Percentiles rank a stretch among this genome's conserved stretches.
These are phyloP conservation scores for Podospora comata DNA, from an alignment of 495 filamentous ascomycete species.

Conservation along the genomic window DNA sequence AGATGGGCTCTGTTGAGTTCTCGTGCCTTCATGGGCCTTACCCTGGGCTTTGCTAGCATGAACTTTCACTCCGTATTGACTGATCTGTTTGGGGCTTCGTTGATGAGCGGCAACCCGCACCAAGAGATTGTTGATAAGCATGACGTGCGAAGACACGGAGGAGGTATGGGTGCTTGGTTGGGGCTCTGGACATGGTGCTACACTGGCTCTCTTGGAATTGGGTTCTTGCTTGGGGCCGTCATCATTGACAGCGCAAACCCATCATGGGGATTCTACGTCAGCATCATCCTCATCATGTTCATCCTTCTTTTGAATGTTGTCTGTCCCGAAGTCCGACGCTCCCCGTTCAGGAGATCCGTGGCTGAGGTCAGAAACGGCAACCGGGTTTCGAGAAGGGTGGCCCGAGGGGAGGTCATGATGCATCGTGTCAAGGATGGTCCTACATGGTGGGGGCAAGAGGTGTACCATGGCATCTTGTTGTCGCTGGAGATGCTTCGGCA, in stretches of 20 bases:
- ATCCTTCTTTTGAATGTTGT: slow-evolving; percentile 64
- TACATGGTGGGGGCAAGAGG: slow-evolving; percentile 70
- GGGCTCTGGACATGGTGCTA: slow-evolving; percentile 74
- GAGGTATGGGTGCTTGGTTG: slow-evolving; percentile 73
- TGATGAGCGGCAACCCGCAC: slow-evolving; percentile 67
- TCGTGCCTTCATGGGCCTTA: slow-evolving; percentile 60
- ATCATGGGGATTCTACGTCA: slow-evolving; percentile 71
- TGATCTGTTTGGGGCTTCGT: slow-evolving; percentile 69
- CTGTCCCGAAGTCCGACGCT: slow-evolving; percentile 62
- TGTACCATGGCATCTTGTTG: slow-evolving; percentile 65
- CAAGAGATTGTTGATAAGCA: slow-evolving; percentile 61
- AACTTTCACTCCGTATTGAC: slow-evolving; percentile 67
- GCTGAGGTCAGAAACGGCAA: slow-evolving; percentile 57
- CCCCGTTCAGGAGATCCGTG: slow-evolving; percentile 61
- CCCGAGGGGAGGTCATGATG: slow-evolving; percentile 71
- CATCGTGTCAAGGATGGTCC: slow-evolving; percentile 65
- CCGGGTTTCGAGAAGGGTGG: slow-evolving; percentile 55
- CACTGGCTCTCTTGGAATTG: slow-evolving; percentile 63
- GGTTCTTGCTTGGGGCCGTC: slow-evolving; percentile 64
- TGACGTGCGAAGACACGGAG: slow-evolving; percentile 66
- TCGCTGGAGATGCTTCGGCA: slow-evolving; percentile 65
- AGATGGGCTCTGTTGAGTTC: slow-evolving; percentile 59
- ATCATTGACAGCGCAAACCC: slow-evolving; percentile 60
- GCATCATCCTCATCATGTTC: slow-evolving; percentile 57
- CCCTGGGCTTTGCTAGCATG: slow-evolving; percentile 70